Evolutionary conservation across 2,329 filamentous ascomycete species (phyloP).

Genomic region (Epichloe sp.): DNA sequence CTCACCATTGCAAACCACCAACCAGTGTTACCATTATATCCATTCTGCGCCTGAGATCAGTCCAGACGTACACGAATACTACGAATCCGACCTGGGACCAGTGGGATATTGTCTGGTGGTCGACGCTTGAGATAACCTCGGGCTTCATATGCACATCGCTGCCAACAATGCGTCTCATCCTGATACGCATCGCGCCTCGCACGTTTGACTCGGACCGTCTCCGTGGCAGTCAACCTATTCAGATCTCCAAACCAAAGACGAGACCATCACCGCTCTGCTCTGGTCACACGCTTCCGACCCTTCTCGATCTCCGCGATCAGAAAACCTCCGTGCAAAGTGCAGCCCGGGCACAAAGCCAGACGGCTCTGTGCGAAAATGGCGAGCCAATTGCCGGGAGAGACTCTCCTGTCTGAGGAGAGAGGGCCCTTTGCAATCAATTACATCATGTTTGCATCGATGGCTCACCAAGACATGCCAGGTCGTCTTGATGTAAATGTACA

Average conservation of each 20-base stretch:
- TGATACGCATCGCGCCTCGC: slow-evolving; percentile 1
- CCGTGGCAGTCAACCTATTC: background rate
- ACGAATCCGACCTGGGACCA: slow-evolving; percentile 4
- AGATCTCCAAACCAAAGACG: background rate
- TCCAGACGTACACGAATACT: background rate
- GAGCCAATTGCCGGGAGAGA: background rate
- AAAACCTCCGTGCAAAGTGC: background rate
- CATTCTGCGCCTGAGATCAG: slow-evolving; percentile 1
- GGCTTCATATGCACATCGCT: slow-evolving; percentile 4
- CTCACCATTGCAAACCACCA: background rate
- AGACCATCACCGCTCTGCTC: background rate
- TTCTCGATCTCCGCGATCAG: background rate
- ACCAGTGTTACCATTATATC: slow-evolving; percentile 3
- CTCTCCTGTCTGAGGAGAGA: background rate
- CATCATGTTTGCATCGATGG: too few relatives aligned
- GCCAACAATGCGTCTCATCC: slow-evolving; percentile 1
- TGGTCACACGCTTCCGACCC: background rate
- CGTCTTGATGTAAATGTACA: too few relatives aligned
- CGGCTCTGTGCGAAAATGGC: background rate
- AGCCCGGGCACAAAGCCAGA: background rate
- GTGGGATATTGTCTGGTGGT: slow-evolving; percentile 1
- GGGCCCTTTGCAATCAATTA: too few relatives aligned
- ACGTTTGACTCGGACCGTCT: background rate
- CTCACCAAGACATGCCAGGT: background rate
- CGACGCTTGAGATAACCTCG: background rate